phyloP scores from a whole-genome alignment of 1,284 basidiomycete species.

The Trichosporon sp. region DNA sequence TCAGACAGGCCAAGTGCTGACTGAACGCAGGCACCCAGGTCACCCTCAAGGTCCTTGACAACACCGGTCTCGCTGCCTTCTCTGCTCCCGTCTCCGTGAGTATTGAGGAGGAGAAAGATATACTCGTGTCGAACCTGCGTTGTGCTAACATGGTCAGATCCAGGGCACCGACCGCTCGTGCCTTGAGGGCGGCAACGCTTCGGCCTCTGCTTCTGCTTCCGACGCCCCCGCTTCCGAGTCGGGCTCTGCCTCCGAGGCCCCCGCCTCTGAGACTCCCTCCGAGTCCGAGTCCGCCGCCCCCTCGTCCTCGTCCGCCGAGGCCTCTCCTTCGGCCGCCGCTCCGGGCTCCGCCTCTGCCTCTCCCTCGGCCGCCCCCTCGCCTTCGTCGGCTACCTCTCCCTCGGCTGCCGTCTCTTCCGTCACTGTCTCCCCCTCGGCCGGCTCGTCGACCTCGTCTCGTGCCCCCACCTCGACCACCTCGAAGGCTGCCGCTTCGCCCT shows the following conservation, averaged over 20 bases:
- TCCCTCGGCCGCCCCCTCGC: constrained; percentile 22
- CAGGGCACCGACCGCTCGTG: constrained; percentile 19
- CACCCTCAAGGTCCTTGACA: constrained; percentile 48
- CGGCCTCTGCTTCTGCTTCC: constrained; percentile 1
- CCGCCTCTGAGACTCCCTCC: constrained; percentile 6
- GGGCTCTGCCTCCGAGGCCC: neutral
- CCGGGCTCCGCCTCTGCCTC: neutral
- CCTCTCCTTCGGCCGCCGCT: neutral
- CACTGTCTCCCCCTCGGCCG: constrained; percentile 3
- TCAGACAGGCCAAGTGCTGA: constrained; percentile 12
- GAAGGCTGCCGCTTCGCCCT: constrained; percentile 27
- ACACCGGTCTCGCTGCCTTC: constrained; percentile 43
- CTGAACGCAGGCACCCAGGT: constrained; percentile 35
- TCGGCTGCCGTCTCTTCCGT: constrained; percentile 21
- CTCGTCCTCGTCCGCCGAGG: neutral
- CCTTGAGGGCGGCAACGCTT: neutral
- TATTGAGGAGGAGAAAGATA: neutral
- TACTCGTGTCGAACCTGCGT: neutral
- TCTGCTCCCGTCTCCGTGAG: constrained; percentile 43
- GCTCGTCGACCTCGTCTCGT: constrained; percentile 22
- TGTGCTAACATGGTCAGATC: constrained; percentile 13
- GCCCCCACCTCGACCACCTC: constrained; percentile 23
- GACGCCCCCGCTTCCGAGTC: neutral
- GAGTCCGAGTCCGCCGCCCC: neutral
- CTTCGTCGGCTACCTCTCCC: constrained; percentile 23